A percentile compares a stretch with the other conserved stretches of the same genome.
Evolutionary conservation across 1,284 basidiomycete species (phyloP).

Genomic region (Coniophora puteana): DNA sequence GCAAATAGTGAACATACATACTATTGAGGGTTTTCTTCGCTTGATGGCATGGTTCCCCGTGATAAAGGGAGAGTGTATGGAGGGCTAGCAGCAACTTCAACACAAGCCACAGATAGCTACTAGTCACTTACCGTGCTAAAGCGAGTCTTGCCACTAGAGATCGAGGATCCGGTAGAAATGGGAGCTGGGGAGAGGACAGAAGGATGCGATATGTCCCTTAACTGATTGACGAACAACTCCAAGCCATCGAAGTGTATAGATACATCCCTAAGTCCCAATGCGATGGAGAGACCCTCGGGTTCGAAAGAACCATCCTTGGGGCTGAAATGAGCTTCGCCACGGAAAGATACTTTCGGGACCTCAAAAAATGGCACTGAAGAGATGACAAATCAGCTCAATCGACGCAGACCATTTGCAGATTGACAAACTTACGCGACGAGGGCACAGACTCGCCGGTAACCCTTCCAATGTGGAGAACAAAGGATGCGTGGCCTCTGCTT

Average conservation of each 20-base stretch:
- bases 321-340: slow-evolving; percentile 51
- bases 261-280: slow-evolving; percentile 43
- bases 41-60: no score
- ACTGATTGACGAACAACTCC: not conserved
- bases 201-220: slow-evolving; percentile 29
- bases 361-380: slow-evolving; percentile 9
- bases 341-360: slow-evolving; percentile 34
- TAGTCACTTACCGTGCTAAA: slow-evolving; percentile 22
- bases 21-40: no score
- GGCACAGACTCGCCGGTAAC: slow-evolving; percentile 43
- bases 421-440: slow-evolving; percentile 9
- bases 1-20: no score
- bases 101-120: not conserved
- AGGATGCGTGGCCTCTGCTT: slow-evolving; percentile 49
- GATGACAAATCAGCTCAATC: not conserved
- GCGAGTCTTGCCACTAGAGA: slow-evolving; percentile 27
- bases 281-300: slow-evolving; percentile 47
- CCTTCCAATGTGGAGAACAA: slow-evolving; percentile 48
- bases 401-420: slow-evolving; percentile 26
- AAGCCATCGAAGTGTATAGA: slow-evolving; percentile 45
- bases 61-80: slow-evolving; percentile 12
- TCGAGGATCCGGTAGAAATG: slow-evolving; percentile 3
- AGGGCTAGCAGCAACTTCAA: slow-evolving; percentile 18
- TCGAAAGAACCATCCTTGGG: slow-evolving; percentile 54
- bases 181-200: slow-evolving; percentile 24